These are phyloP conservation scores for Zelonia costaricensis DNA, from an alignment of 208 protist species.

Conservation along the genomic window DNA sequence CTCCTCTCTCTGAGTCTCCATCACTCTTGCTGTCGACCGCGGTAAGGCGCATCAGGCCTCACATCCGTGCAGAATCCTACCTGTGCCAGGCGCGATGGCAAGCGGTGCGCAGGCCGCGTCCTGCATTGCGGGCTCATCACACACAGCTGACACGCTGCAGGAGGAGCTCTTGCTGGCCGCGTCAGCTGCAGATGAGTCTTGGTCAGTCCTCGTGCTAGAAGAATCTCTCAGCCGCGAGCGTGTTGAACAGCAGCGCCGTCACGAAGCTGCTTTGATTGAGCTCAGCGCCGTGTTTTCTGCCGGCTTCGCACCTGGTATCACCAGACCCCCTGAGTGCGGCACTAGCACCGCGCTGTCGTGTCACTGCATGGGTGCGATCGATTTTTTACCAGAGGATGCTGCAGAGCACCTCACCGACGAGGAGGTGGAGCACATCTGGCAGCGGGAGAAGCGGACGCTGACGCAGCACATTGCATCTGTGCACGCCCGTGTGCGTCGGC, in stretches of 20 bases:
- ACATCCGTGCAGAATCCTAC: no score
- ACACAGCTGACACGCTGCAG: slow-evolving; percentile 2
- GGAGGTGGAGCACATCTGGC: slow-evolving; percentile 26
- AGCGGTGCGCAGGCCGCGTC: background rate
- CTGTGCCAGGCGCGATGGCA: background rate
- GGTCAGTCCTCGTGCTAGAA: slow-evolving; percentile 11
- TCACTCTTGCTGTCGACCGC: no score
- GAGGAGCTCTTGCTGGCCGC: slow-evolving; percentile 14
- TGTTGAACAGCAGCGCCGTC: slow-evolving; percentile 18
- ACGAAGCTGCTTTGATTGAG: slow-evolving; percentile 14
- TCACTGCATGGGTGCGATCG: background rate
- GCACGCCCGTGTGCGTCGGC: slow-evolving; percentile 9
- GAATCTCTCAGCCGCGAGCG: slow-evolving; percentile 20
- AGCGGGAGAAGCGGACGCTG: slow-evolving; percentile 12
- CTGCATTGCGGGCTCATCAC: background rate
- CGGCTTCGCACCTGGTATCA: background rate
- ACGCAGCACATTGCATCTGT: slow-evolving; percentile 3
- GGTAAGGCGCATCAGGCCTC: no score
- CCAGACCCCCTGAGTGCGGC: background rate
- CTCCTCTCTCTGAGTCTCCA: no score
- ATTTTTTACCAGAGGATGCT: slow-evolving; percentile 8
- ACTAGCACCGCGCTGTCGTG: background rate
- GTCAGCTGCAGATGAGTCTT: slow-evolving; percentile 18
- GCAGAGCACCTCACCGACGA: slow-evolving; percentile 19
- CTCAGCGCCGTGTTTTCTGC: slow-evolving; percentile 6